Conservation (phyloP, 2,329 filamentous ascomycete genomes). For the Trichothecium sympodiale region DNA sequence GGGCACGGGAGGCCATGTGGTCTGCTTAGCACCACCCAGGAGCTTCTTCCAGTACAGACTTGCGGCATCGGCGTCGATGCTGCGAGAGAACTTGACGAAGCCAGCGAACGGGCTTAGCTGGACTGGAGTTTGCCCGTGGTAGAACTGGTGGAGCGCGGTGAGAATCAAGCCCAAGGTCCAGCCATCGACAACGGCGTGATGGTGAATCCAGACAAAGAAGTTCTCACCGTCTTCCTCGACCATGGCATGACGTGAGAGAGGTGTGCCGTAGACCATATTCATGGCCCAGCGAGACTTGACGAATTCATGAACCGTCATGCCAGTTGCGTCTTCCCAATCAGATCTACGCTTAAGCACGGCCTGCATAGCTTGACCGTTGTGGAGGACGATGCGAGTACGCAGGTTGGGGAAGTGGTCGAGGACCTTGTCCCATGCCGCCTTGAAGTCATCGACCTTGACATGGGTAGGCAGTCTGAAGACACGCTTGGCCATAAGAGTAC, state of each 20-base stretch:
- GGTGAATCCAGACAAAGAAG: slow-evolving; percentile 14
- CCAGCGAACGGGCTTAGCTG: slow-evolving; percentile 5
- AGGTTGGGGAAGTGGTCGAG: slow-evolving; percentile 3
- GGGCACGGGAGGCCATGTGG: not conserved
- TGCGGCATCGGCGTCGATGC: slow-evolving; percentile 4
- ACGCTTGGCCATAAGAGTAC: slow-evolving; percentile 9
- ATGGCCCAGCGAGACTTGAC: slow-evolving; percentile 1
- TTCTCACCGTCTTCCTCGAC: slow-evolving; percentile 3
- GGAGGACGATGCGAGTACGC: slow-evolving; percentile 6
- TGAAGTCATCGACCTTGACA: slow-evolving; percentile 8
- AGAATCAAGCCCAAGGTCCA: slow-evolving; percentile 10
- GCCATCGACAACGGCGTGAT: slow-evolving; percentile 17
- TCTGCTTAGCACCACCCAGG: slow-evolving; percentile 6
- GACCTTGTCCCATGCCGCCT: slow-evolving; percentile 6
- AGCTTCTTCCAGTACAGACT: slow-evolving; percentile 7
- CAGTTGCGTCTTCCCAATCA: slow-evolving; percentile 2
- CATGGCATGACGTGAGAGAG: slow-evolving; percentile 6
- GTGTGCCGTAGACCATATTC: slow-evolving; percentile 7
- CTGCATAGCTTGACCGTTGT: not conserved
- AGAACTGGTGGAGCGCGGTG: slow-evolving; percentile 1
- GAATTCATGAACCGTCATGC: not conserved
- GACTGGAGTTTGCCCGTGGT: slow-evolving; percentile 6
- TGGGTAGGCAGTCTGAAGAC: slow-evolving; percentile 9
- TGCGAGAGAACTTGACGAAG: slow-evolving; percentile 6
- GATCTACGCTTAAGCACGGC: slow-evolving; percentile 1